phyloP scores from a whole-genome alignment of 371 early-diverging fungal species.

The Mortierella sp. region DNA sequence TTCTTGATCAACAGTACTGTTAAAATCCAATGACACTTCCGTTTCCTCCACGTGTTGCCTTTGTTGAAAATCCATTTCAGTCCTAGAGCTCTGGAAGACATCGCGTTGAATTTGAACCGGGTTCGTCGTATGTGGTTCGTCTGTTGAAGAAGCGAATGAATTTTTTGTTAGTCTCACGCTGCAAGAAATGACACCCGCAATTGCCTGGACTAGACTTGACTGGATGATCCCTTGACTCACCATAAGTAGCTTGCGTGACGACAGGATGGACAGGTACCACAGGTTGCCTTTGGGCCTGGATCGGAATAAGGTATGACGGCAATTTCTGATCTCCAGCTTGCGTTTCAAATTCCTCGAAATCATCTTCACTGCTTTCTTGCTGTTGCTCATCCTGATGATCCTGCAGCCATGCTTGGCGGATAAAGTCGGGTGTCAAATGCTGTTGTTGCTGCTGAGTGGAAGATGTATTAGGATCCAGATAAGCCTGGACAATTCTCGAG shows the following conservation, averaged over 20 bases:
- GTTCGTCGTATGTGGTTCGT: no score
- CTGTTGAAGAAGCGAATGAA: no score
- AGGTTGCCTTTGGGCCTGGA: constrained; percentile 5
- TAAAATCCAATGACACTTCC: constrained; percentile 5
- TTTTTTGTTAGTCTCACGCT: no score
- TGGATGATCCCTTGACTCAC: no score
- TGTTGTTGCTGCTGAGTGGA: constrained; percentile 10
- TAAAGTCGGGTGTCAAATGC: constrained; percentile 23
- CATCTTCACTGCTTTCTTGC: constrained; percentile 48
- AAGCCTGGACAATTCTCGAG: constrained; percentile 46
- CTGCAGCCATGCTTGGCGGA: constrained; percentile 44
- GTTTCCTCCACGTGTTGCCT: not conserved
- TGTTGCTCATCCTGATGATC: constrained; percentile 34
- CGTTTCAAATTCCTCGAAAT: constrained; percentile 12
- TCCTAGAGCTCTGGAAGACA: constrained; percentile 15
- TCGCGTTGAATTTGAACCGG: constrained; percentile 7
- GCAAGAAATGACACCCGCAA: no score
- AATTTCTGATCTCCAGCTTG: not conserved
- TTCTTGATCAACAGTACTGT: not conserved
- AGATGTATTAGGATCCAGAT: constrained; percentile 34
- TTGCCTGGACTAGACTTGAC: no score
- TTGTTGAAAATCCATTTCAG: constrained; percentile 3
- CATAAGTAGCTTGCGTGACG: no score
- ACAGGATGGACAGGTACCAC: not conserved
- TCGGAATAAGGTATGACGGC: not conserved